Conservation (phyloP, 345 rosid species). For the Xanthoceras sorbifolium region DNA sequence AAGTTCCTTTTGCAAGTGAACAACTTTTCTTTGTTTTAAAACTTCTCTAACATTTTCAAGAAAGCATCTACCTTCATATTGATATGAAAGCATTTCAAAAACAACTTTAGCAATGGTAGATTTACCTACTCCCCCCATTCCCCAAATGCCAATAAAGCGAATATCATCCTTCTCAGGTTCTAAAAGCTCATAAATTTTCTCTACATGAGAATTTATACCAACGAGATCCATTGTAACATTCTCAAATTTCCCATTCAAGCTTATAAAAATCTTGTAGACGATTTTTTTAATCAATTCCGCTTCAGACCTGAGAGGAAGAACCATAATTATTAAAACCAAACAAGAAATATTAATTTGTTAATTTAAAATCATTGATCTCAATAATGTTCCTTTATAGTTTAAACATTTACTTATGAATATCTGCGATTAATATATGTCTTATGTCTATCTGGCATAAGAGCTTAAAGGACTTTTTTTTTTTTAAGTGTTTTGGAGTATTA, state of each 20-base stretch:
- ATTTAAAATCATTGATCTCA: too few species aligned
- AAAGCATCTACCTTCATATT: constrained; percentile 33
- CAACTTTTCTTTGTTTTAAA: rapidly evolving
- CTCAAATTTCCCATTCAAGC: not conserved
- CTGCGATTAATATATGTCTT: too few species aligned
- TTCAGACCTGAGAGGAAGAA: not conserved
- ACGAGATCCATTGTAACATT: constrained; percentile 5
- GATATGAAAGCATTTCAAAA: constrained; percentile 15
- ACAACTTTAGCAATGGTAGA: constrained; percentile 31
- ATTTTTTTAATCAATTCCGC: not conserved
- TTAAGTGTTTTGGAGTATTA: too few species aligned
- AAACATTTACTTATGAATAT: too few species aligned
- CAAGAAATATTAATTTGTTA: not conserved
- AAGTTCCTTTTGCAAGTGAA: not conserved
- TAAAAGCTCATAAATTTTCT: not conserved
- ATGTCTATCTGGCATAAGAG: too few species aligned
- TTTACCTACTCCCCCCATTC: constrained; percentile 50
- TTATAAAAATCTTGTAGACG: not conserved
- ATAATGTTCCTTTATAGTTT: too few species aligned
- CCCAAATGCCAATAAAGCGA: constrained; percentile 31
- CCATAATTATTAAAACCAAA: not conserved
- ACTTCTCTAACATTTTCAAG: constrained; percentile 27
- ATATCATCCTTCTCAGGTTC: not conserved
- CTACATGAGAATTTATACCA: constrained; percentile 22
- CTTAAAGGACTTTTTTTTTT: too few species aligned